Evolutionary conservation across 73 alveolate genomes (phyloP).

Genomic region (Halteria grandinella): DNA sequence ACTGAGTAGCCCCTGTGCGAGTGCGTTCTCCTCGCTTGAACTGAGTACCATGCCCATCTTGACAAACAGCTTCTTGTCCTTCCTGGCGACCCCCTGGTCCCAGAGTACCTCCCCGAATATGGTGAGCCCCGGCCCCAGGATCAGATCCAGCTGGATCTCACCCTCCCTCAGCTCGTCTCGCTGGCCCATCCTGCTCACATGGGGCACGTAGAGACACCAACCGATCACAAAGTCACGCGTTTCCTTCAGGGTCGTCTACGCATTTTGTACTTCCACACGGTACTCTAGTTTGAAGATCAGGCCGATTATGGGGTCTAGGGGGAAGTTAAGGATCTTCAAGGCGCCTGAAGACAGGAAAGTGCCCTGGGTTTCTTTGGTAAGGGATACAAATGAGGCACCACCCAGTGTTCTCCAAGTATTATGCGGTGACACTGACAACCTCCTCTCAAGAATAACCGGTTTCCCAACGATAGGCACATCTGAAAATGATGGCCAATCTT

Average conservation of each 20-base stretch:
- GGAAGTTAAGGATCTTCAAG: conserved; percentile 18
- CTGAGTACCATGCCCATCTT: conserved; percentile 29
- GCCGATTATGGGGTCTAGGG: conserved; percentile 26
- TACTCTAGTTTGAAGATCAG: conserved; percentile 37
- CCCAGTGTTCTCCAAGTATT: conserved; percentile 53
- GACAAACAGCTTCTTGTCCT: conserved; percentile 44
- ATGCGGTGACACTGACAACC: conserved; percentile 33
- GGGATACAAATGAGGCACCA: conserved; percentile 10
- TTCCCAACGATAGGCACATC: background rate
- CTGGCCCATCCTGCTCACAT: background rate
- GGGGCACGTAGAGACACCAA: conserved; percentile 44
- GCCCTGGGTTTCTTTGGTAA: conserved; percentile 20
- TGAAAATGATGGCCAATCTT: conserved; percentile 39
- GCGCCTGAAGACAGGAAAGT: conserved; percentile 42
- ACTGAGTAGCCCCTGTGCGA: no score
- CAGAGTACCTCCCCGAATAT: conserved; percentile 49
- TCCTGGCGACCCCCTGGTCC: conserved; percentile 27
- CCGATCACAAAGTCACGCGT: conserved; percentile 34
- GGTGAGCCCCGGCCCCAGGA: conserved; percentile 40
- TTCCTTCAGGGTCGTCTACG: background rate
- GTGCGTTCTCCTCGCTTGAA: conserved; percentile 31
- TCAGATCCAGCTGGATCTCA: conserved; percentile 34
- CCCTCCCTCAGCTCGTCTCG: conserved; percentile 30
- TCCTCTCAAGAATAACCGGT: conserved; percentile 48
- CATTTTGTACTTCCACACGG: conserved; percentile 14